phyloP scores from a whole-genome alignment of 164 flowering plant genomes.

The Umbilicus rupestris region DNA sequence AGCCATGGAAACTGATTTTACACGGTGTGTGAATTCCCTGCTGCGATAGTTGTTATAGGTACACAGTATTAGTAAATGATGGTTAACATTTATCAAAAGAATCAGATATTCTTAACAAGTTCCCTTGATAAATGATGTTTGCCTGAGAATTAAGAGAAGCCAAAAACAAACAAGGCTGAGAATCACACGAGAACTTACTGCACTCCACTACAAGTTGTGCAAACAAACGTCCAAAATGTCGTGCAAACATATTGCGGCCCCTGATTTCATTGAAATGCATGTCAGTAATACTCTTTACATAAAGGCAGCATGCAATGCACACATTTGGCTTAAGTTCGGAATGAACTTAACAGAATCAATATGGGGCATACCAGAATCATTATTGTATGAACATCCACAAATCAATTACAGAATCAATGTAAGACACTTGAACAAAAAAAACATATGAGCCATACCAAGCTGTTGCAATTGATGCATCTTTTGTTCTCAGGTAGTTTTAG shows the following conservation, averaged over 20 bases:
- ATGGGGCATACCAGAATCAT: too few species aligned
- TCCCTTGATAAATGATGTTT: not conserved
- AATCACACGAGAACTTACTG: conserved; percentile 45
- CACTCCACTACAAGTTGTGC: conserved; percentile 72
- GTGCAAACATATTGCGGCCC: conserved; percentile 90
- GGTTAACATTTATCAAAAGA: not conserved
- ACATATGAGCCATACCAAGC: conserved; percentile 25
- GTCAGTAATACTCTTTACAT: not conserved
- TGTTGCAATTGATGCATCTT: conserved; percentile 58
- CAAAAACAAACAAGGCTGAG: not conserved
- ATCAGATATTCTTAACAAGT: not conserved
- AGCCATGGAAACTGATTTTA: conserved; percentile 61
- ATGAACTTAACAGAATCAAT: too few species aligned
- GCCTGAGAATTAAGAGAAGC: not conserved
- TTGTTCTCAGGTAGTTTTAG: conserved; percentile 45
- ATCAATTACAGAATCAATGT: not conserved
- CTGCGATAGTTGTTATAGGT: conserved; percentile 20
- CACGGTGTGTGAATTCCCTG: conserved; percentile 62
- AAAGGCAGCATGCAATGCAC: not conserved
- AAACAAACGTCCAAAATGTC: conserved; percentile 69
- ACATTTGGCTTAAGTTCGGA: too few species aligned
- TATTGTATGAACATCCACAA: too few species aligned
- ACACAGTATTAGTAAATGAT: not conserved
- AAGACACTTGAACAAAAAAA: not conserved
- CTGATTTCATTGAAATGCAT: conserved; percentile 24